Evolutionary conservation across 2,329 filamentous ascomycete species (phyloP), one percentile per base, ranked within the genome.

Genomic region (Pseudocercospora crystallina): DNA sequence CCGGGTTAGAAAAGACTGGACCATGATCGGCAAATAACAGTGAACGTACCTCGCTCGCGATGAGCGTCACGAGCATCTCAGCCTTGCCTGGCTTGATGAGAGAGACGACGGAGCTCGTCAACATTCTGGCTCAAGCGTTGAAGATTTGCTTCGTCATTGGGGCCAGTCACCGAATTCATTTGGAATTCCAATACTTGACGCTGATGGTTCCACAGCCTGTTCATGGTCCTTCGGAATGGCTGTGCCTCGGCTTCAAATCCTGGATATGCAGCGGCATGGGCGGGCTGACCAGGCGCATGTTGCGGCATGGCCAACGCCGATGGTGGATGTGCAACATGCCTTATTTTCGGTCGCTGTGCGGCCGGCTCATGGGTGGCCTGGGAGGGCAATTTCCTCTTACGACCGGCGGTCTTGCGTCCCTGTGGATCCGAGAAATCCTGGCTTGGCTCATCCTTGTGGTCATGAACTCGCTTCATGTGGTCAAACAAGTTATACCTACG

Each of bases 381-480:
- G 2, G 44, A 53, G 30, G 57, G 51, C 12, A 61, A 56, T 56
- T 65, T 68, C 33, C 65, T 57, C 51, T 66, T 66, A 31, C 64
- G 59, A 29, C 61, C 56, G 11, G 48, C 53, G 2, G 53, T 36
- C 47, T 64, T 63, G 49, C 53, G 58, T 39, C 36, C 45, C 12
- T 54, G 46, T 12, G 53, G 41, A 5, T 39, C 46, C 2, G 15
- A 45, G 34, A 39, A 42, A 8, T 51, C 45, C 37, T 50, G 38
- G 37, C 42, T 39, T 30, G 44, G 52, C 26, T 61, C 61, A 17
- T 65, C 64, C 57, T 65, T 76, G 64, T 80, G 82, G 59, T 82
- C 80, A 64, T 97, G 92, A 7, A 96, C 91, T 56, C 92, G 86
- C 75, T 90, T 89, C 91, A 96, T 96, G 79, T 97, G 92, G 74